Evolutionary conservation across 106 monocot species (phyloP), one percentile per base, ranked within the genome.

Genomic region (Hemerocallis citrina): DNA sequence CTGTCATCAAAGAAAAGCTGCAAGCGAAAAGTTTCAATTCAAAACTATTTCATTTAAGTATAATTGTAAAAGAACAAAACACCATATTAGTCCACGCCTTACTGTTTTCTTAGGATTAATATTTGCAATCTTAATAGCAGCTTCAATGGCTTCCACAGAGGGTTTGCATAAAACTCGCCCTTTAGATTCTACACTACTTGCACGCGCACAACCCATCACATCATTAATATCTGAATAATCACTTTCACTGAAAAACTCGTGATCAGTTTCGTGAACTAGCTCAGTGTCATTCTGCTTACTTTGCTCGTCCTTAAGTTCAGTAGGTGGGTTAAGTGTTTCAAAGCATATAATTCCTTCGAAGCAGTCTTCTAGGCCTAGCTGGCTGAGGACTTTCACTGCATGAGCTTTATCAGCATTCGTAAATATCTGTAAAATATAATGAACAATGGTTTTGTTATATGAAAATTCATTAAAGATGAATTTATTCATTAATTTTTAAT

Each of bases 1-100:
- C 86, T 92, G 64, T 92, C 92, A 50, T 92, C 92, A 31, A 92
- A 86, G 47, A 92, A 92, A 6, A 92, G 64, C 92, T 92, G 77
- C 9, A 62, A 55, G 4, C 7, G 29, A 19, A 62, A 45, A 60
- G 37, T 1, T 21, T 22, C n/a, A 35, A 16, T 39, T 13, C 5
- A 16, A 21, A 28, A 33, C 13, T 27, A 33, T 39, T 50, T 0
- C 15, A n/a, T n/a, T 41, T 23, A 25, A 7, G n/a, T n/a, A 34
- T 34, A 20, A 17, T 47, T 28, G 1, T 37, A 44, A 7, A 36
- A 9, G 20, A 29, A 20, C 11, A 19, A 12, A 50, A 29, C 1
- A 55, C 0, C 37, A 51, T 34, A 23, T 19, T 51, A 56, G 52
- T 44, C 17, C 8, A 17, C 25, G 9, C 42, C 67, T 76, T 68